Evolutionary conservation across 805 yeast species (phyloP), one percentile per base, ranked within the genome.

Genomic region (Saturnispora besseyi): DNA sequence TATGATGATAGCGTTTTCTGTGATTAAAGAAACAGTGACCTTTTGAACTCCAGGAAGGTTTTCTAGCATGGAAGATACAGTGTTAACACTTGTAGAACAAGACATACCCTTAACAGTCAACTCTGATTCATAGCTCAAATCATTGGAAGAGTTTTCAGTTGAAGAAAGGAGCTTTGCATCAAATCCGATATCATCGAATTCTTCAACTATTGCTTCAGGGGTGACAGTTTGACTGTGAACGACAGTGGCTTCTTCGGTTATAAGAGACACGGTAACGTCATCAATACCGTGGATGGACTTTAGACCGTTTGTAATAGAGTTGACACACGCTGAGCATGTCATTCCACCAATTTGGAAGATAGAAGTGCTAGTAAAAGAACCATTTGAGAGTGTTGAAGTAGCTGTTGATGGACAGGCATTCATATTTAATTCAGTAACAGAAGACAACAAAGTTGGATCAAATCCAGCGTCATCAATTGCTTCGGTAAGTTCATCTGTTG

Each of bases 291-390:
- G 46, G 0, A 63, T 10, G 2, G 44, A 29, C 24, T 44, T 34
- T 13, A 65, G 37, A 2, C 57, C 46, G 6, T 48, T 65, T 0
- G 82, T 77, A 21, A 91, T 78, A 0, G 93, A 70, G 2, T 82
- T 73, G 0, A 85, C 75, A 62, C 98, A 91, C 1, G 95, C 77
- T 2, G 93, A 83, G 61, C 97, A 91, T 2, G 98, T 90, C 97
- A 90, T 91, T 2, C 97, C 97, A 13, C 68, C 64, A 1, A 84
- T 68, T 4, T 63, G 55, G 12, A 66, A 41, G 9, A 50, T 46
- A 3, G 49, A 34, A 2, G 40, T 15, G 21, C 5, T 28, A 8
- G 45, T 30, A 6, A 30, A 33, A 9, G n/a, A 5, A 7, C 18
- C 8, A n/a, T 10, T 36, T 6, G 13, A 24, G 2, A n/a, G n/a